Evolutionary conservation across 108 stramenopile species (phyloP), one percentile per base, ranked within the genome.

Genomic region (Skeletonema grethae): DNA sequence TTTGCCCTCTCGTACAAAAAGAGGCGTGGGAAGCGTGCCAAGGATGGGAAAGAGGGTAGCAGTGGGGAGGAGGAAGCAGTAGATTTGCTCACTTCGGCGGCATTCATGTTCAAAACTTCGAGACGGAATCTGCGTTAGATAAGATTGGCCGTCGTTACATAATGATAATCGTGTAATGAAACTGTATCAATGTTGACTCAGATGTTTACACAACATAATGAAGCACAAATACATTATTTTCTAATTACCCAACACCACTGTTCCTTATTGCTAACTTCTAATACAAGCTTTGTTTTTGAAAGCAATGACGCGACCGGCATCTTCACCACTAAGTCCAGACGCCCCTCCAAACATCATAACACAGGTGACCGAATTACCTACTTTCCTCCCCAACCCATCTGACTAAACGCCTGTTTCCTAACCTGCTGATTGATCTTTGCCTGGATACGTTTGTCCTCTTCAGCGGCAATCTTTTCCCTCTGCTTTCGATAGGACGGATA

Each of bases 401-500:
- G 71, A 25, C 76, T 84, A n/a, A 89, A 70, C 31, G 91, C 90
- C 76, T 95, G 90, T 69, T 82, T 81, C 67, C 84, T 79, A 48
- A 92, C 89, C 68, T 95, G 87, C 61, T 92, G 88, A 59, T 85
- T 86, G 56, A 95, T 91, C 41, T 89, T 82, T 18, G 90, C 91
- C 73, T 92, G 83, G 67, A 95, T 91, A 50, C 91, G 85, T 55
- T 88, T 92, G 68, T 95, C 94, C 67, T 95, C 94, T 67, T 95
- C 94, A 55, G 85, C 87, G 34, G 94, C 94, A 82, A 92, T 87
- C 70, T 87, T 76, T 64, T 95, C 94, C 53, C 94, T 72, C 65
- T 91, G 83, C 66, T 76, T 88, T 45, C 93, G 89, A 67, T 94
- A 94, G 13, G 77, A 46, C 13, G 93, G 93, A 69, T 91, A 94